Conservation (phyloP, 2,329 filamentous ascomycete species). For the Graphilbum fragrans region DNA sequence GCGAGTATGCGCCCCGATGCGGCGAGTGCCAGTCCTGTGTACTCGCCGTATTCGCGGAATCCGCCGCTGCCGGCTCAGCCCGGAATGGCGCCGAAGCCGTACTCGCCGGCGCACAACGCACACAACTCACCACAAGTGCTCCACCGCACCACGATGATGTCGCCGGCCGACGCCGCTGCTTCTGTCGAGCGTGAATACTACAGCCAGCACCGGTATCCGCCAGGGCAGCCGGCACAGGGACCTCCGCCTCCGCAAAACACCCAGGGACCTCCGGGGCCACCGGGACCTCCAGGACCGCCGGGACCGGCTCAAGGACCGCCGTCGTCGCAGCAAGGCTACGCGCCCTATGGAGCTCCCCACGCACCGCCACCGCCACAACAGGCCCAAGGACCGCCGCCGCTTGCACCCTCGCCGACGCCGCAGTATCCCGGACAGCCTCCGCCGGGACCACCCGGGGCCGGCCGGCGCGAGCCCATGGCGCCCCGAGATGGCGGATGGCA, state of each 20-base stretch:
- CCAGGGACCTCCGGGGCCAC: too few relatives aligned
- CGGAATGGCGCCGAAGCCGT: constrained; percentile 41
- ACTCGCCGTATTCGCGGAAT: constrained; percentile 32
- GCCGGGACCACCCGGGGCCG: constrained; percentile 18
- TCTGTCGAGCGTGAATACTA: constrained; percentile 35
- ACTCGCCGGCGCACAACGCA: constrained; percentile 19
- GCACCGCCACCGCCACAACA: constrained; percentile 21
- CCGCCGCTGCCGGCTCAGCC: constrained; percentile 21
- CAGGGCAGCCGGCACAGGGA: constrained; percentile 14
- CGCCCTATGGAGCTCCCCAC: too few relatives aligned
- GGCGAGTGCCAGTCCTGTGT: constrained; percentile 26
- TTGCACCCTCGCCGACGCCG: constrained; percentile 6
- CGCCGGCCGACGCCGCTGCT: constrained; percentile 24
- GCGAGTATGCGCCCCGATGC: constrained; percentile 36
- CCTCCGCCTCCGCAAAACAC: constrained; percentile 1
- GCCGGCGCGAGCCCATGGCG: constrained; percentile 28
- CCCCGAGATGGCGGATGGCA: constrained; percentile 24
- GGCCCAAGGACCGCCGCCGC: constrained; percentile 11
- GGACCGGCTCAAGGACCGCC: too few relatives aligned
- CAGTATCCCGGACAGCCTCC: constrained; percentile 34
- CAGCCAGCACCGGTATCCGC: constrained; percentile 19
- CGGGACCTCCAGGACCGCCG: too few relatives aligned
- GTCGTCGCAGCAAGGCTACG: too few relatives aligned
- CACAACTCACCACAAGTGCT: constrained; percentile 38
- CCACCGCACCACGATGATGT: constrained; percentile 30